Base-by-base conservation (phyloP, 371 early-diverging fungal genomes). In the Homolaphlyctis polyrhiza region DNA sequence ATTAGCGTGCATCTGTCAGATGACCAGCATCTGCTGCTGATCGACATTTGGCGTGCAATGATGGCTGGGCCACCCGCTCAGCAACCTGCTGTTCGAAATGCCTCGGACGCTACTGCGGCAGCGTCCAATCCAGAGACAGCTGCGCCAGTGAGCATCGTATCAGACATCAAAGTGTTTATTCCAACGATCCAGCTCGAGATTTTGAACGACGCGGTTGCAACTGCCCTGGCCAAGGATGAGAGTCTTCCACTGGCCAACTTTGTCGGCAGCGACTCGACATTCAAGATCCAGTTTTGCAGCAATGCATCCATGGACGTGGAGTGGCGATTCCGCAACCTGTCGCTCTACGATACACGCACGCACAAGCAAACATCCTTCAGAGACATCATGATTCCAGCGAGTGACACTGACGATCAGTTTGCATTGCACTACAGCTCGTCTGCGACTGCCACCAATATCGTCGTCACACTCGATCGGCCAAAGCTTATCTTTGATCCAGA, bases 401-500 rank as follows among this genome's bases (percentile, higher is more conserved):
- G 83, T 16, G 82, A 80, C 29, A 73, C 75, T 25, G 81, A 85
- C 23, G 81, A 84, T 29, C 95, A 94, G 69, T 74, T 92, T 23
- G 76, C 86, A 45, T 68, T 87, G 32, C 79, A 78, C 29, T 43
- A 84, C 8, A 45, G 58, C 21, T 29, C 51, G 2, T 36, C 59
- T 16, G 30, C 57, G 4, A 28, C 21, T 25, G 63, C 66, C 4
- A 32, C 43, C 0, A 45, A 30, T 28, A 84, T 83, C 11, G 61
- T 87, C 34, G 77, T 91, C 45, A 92, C 92, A 2, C 64, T 97
- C 28, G 91, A 92, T 61, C 87, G 88, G 29, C 91, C 96, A 5
- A 89, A 89, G 52, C 73, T 95, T 5, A 86, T 93, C 45, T 74
- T 96, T 29, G 90, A 91, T 0, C 73, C 95, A 28, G 95, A 97